Conservation (phyloP, 192 early-diverging fungal species). For the Backusella tuberculispora region DNA sequence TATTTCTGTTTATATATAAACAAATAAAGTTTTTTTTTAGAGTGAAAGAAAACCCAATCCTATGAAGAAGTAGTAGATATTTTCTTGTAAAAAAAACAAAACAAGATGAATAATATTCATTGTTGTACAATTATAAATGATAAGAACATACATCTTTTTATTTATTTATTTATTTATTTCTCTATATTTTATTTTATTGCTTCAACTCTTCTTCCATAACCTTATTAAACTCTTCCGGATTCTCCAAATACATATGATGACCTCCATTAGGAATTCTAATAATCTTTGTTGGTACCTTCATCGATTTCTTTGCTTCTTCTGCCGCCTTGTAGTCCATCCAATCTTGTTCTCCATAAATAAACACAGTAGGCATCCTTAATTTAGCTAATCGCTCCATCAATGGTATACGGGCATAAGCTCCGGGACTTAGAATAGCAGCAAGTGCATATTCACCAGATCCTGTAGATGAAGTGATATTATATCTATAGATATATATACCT, state of each 20-base stretch:
- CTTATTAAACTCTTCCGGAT: slow-evolving; percentile 77
- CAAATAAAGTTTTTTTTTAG: too few species aligned
- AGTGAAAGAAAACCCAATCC: too few species aligned
- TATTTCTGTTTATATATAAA: too few species aligned
- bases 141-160: too few species aligned
- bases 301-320: slow-evolving; percentile 58
- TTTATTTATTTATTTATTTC: neutral
- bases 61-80: too few species aligned
- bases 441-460: slow-evolving; percentile 87
- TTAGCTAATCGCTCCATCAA: slow-evolving; percentile 65
- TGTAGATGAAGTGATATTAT: slow-evolving; percentile 74
- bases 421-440: slow-evolving; percentile 72
- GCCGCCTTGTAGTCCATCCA: slow-evolving; percentile 90
- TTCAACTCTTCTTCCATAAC: slow-evolving; percentile 47
- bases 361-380: slow-evolving; percentile 73
- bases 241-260: slow-evolving; percentile 88
- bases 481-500: slow-evolving; percentile 33
- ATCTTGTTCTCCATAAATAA: slow-evolving; percentile 60
- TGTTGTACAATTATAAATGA: too few species aligned
- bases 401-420: slow-evolving; percentile 80
- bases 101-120: too few species aligned
- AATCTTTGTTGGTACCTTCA: slow-evolving; percentile 53
- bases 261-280: slow-evolving; percentile 54
- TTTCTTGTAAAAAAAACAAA: too few species aligned
- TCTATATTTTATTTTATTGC: neutral